Percentiles rank a stretch among this genome's conserved stretches.
These are phyloP conservation scores for Yamadazyma philogaea DNA, from an alignment of 805 yeast genomes.

Conservation along the genomic window DNA sequence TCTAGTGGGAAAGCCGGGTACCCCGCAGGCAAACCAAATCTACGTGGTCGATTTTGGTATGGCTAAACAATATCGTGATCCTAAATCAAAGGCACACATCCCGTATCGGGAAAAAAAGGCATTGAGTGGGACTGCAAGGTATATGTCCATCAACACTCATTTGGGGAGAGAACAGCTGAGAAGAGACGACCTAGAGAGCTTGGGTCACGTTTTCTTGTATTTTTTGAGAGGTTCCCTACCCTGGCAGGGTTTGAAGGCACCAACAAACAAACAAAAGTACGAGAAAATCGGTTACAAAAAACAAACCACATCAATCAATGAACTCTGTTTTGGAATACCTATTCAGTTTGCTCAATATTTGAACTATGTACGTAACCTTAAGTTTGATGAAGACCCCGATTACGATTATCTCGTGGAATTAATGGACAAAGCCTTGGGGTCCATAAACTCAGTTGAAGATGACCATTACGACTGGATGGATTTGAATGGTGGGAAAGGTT, in stretches of 20 bases:
- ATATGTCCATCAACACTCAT: slow-evolving; percentile 88
- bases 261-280: slow-evolving; percentile 78
- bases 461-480: slow-evolving; percentile 80
- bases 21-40: slow-evolving; percentile 61
- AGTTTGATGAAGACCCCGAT: slow-evolving; percentile 79
- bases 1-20: slow-evolving; percentile 61
- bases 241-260: slow-evolving; percentile 89
- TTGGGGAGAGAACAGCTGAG: slow-evolving; percentile 80
- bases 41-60: slow-evolving; percentile 81
- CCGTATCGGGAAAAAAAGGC: slow-evolving; percentile 81
- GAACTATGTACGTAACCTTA: slow-evolving; percentile 61
- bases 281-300: slow-evolving; percentile 83
- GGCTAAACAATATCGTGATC: slow-evolving; percentile 84
- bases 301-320: slow-evolving; percentile 62
- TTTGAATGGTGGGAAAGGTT: slow-evolving; percentile 74
- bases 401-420: slow-evolving; percentile 74
- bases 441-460: slow-evolving; percentile 43
- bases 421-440: slow-evolving; percentile 73
- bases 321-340: slow-evolving; percentile 64
- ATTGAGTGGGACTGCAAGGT: slow-evolving; percentile 80
- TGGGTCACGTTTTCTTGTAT: slow-evolving; percentile 80
- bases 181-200: slow-evolving; percentile 76
- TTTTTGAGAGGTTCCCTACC: slow-evolving; percentile 77
- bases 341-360: slow-evolving; percentile 72
- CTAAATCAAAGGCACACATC: slow-evolving; percentile 73